These are phyloP conservation scores for Pittosporum tobira DNA, from an alignment of 129 eudicot species.

Conservation along the genomic window DNA sequence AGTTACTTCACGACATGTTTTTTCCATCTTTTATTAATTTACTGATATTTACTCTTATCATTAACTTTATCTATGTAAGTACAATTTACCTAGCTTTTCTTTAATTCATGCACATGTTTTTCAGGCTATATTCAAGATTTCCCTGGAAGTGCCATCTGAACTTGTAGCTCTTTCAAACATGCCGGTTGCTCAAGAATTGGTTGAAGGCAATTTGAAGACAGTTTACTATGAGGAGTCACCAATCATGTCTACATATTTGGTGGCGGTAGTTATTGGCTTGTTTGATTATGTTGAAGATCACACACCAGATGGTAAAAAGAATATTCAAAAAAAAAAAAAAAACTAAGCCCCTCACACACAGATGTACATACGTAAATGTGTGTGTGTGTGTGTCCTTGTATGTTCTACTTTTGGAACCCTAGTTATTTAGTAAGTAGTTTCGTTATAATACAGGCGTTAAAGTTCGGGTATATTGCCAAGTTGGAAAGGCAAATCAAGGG, in stretches of 20 bases:
- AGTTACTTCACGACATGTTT: too few relatives aligned
- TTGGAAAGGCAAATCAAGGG: slow-evolving; percentile 90
- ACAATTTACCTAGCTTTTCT: neutral
- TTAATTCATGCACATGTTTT: slow-evolving; percentile 1
- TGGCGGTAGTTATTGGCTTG: slow-evolving; percentile 89
- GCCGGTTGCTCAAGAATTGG: slow-evolving; percentile 70
- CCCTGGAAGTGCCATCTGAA: slow-evolving; percentile 84
- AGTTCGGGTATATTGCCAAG: slow-evolving; percentile 87
- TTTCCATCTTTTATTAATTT: neutral
- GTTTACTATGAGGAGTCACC: slow-evolving; percentile 83
- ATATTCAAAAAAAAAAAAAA: too few relatives aligned
- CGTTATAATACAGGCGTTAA: slow-evolving; percentile 44
- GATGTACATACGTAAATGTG: too few relatives aligned
- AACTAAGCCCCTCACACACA: too few relatives aligned
- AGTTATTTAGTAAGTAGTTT: slow-evolving; percentile 6
- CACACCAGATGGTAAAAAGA: slow-evolving; percentile 91
- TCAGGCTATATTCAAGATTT: slow-evolving; percentile 91
- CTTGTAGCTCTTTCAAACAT: slow-evolving; percentile 95
- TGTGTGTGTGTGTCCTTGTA: neutral
- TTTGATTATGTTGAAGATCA: slow-evolving; percentile 91
- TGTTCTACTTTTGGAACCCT: neutral
- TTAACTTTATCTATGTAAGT: neutral
- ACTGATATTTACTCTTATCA: neutral
- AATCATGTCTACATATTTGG: slow-evolving; percentile 96
- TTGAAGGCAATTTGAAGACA: slow-evolving; percentile 56